These are phyloP conservation scores for Apiospora saccharicola DNA, from an alignment of 2,329 filamentous ascomycete genomes.

Conservation along the genomic window DNA sequence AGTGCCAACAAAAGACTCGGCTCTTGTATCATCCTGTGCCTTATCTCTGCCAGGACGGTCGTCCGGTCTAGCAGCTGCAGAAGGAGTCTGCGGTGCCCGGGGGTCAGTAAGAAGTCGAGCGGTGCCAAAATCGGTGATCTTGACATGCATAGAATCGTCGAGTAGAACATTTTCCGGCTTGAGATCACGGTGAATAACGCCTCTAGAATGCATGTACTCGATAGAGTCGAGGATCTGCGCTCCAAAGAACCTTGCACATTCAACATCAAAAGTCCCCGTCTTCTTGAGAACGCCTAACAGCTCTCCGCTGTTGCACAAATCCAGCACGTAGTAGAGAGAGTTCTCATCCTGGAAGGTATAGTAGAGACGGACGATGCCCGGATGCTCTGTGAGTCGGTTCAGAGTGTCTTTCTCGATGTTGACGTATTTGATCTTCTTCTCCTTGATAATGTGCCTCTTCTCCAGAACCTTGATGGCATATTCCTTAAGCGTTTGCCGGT, in stretches of 20 bases:
- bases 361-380: slow-evolving; percentile 93
- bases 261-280: slow-evolving; percentile 91
- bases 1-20: slow-evolving; percentile 95
- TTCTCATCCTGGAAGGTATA: slow-evolving; percentile 98
- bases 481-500: slow-evolving; percentile 92
- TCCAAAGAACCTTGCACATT: slow-evolving; percentile 92
- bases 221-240: slow-evolving; percentile 96
- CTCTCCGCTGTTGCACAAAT: slow-evolving; percentile 91
- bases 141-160: slow-evolving; percentile 96
- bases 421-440: slow-evolving; percentile 99
- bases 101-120: slow-evolving; percentile 85
- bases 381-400: slow-evolving; percentile 94
- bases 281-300: slow-evolving; percentile 92
- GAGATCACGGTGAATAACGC: slow-evolving; percentile 94
- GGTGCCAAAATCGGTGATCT: slow-evolving; percentile 98
- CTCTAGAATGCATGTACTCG: slow-evolving; percentile 96
- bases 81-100: slow-evolving; percentile 53
- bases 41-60: slow-evolving; percentile 47
- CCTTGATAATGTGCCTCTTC: slow-evolving; percentile 99
- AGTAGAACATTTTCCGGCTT: slow-evolving; percentile 97
- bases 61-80: slow-evolving; percentile 40
- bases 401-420: slow-evolving; percentile 99
- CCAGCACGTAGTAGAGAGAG: slow-evolving; percentile 95
- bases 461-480: slow-evolving; percentile 98
- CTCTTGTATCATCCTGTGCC: slow-evolving; percentile 71